Evolutionary conservation across 345 rosid species (phyloP).

Genomic region (Linum lewisii): DNA sequence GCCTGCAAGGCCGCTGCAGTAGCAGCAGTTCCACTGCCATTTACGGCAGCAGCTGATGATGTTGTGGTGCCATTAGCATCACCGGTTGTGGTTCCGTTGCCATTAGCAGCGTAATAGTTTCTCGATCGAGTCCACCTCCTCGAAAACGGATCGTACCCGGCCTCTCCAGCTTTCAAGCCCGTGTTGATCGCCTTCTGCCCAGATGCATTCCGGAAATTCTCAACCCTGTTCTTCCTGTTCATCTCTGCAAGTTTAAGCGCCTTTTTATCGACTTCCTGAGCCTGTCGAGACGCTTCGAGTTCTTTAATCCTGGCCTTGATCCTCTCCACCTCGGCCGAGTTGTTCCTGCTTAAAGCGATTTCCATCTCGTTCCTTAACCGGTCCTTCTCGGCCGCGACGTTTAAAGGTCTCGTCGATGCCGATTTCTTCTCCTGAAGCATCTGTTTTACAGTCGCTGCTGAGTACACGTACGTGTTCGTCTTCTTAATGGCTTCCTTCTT

Average conservation of each 20-base stretch:
- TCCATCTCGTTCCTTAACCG: conserved; percentile 82
- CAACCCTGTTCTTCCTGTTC: conserved; percentile 90
- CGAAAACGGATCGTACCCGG: conserved; percentile 96
- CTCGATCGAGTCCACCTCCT: conserved; percentile 97
- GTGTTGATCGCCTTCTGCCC: conserved; percentile 49
- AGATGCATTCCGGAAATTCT: conserved; percentile 91
- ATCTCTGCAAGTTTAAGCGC: conserved; percentile 87
- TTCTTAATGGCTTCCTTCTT: conserved; percentile 74
- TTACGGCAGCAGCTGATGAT: conserved; percentile 14
- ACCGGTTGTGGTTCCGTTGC: conserved; percentile 20
- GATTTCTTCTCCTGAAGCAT: conserved; percentile 98
- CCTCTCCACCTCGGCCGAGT: conserved; percentile 68
- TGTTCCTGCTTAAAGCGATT: conserved; percentile 56
- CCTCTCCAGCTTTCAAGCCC: conserved; percentile 87
- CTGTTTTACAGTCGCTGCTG: conserved; percentile 89
- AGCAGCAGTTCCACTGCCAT: conserved; percentile 43
- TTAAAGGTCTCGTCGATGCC: conserved; percentile 71
- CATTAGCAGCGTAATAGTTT: conserved; percentile 59
- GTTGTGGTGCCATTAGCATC: conserved; percentile 23
- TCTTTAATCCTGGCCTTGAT: conserved; percentile 62
- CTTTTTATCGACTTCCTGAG: conserved; percentile 56
- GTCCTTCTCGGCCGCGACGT: conserved; percentile 96
- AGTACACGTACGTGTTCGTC: conserved; percentile 68
- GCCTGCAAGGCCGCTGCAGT: conserved; percentile 81
- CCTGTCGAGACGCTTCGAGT: conserved; percentile 66